These are phyloP conservation scores for Chlorencoelia australis DNA, from an alignment of 2,329 filamentous ascomycete genomes.

Conservation along the genomic window DNA sequence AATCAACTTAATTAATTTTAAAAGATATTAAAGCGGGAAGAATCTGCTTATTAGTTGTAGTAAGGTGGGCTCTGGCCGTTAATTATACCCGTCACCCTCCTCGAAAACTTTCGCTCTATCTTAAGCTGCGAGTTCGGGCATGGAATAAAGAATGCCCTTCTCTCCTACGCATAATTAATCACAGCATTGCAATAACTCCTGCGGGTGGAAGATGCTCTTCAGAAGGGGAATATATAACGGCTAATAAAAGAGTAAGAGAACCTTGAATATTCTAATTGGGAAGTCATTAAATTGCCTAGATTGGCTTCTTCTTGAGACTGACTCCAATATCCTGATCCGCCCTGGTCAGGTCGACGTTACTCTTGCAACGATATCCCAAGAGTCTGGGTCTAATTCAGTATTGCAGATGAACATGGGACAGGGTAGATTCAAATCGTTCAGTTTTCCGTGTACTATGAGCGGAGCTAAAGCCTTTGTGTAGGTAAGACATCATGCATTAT, in stretches of 20 bases:
- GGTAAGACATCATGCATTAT: conserved; percentile 40
- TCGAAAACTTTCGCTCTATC: not conserved
- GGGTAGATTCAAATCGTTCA: conserved; percentile 29
- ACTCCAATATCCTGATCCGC: conserved; percentile 50
- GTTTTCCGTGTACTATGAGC: not conserved
- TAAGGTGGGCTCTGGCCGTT: not conserved
- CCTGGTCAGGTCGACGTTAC: conserved; percentile 52
- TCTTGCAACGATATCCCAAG: conserved; percentile 43
- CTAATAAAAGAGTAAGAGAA: not conserved
- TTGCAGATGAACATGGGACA: conserved; percentile 58
- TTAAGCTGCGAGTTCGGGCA: not conserved
- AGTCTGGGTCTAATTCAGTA: conserved; percentile 42
- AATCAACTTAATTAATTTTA: not conserved
- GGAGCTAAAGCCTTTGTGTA: not conserved
- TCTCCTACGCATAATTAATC: not conserved
- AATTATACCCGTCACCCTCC: not conserved
- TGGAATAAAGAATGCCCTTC: not conserved
- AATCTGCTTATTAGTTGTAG: not conserved
- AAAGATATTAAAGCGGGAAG: too few species aligned
- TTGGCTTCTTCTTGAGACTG: conserved; percentile 56
- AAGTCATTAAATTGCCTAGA: conserved; percentile 37
- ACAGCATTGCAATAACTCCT: not conserved
- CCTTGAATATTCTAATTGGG: conserved; percentile 5
- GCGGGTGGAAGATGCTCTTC: not conserved
- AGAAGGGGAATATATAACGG: not conserved